Percentiles rank a stretch among this genome's conserved stretches.
Evolutionary conservation across 257 asterid genomes (phyloP).

Genomic region (Petrea volubilis): DNA sequence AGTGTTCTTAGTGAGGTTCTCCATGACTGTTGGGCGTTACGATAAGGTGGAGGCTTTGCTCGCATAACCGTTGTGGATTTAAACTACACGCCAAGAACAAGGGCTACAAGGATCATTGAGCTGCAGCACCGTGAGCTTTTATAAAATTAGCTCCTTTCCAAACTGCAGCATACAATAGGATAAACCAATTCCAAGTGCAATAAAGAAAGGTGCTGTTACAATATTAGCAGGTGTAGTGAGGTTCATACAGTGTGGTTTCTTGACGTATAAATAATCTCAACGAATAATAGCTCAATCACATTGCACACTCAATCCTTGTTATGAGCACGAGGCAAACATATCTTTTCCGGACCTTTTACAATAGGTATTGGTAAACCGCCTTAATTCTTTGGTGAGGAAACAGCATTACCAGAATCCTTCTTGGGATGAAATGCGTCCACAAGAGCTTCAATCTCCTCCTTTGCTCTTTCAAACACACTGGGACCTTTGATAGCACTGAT

Average conservation of each 20-base stretch:
- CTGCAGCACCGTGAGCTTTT: no score
- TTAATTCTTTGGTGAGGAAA: slow-evolving; percentile 31
- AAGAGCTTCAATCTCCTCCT: slow-evolving; percentile 86
- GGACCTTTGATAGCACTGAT: slow-evolving; percentile 63
- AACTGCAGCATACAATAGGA: no score
- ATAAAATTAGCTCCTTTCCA: no score
- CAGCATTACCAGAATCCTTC: slow-evolving; percentile 38
- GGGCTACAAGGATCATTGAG: no score
- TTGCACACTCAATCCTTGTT: slow-evolving; percentile 25
- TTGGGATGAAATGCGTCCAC: slow-evolving; percentile 53
- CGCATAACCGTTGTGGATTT: no score
- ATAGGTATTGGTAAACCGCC: slow-evolving; percentile 29
- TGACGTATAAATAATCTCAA: neutral
- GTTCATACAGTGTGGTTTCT: slow-evolving; percentile 1
- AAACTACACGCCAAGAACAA: no score
- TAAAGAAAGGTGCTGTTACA: neutral
- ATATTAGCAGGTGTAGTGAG: neutral
- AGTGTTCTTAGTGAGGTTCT: no score
- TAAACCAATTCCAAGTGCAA: neutral
- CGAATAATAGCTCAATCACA: neutral
- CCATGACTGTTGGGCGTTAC: no score
- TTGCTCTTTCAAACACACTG: slow-evolving; percentile 75
- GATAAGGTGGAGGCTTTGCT: no score
- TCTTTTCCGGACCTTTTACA: slow-evolving; percentile 36
- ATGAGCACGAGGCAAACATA: slow-evolving; percentile 24